Evolutionary conservation across 495 filamentous ascomycete species (phyloP), one percentile per base, ranked within the genome.

Genomic region (Platismatia glauca): DNA sequence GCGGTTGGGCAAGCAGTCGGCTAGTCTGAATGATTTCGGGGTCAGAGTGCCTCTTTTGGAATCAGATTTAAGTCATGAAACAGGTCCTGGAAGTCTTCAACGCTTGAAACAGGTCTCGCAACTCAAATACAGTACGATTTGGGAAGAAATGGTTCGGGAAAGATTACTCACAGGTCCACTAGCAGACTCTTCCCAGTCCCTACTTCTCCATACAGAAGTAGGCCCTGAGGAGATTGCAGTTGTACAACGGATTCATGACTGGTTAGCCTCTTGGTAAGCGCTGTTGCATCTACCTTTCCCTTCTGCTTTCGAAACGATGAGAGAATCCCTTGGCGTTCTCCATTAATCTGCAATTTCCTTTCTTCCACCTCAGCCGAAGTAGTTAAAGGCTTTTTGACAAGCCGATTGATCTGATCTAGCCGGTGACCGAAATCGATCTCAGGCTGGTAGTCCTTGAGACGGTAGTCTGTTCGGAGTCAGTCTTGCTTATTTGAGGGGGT

Each of bases 121-220:
- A n/a, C n/a, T n/a, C n/a, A n/a, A n/a, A n/a, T n/a, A n/a, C n/a
- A n/a, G n/a, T n/a, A n/a, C n/a, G n/a, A n/a, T n/a, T n/a, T n/a
- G n/a, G n/a, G n/a, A n/a, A n/a, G n/a, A n/a, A n/a, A n/a, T n/a
- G n/a, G n/a, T n/a, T n/a, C n/a, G n/a, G n/a, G n/a, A n/a, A n/a
- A n/a, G n/a, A n/a, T n/a, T n/a, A n/a, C n/a, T n/a, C n/a, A n/a
- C n/a, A 89, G 73, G 67, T 89, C 87, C 1, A 87, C 74, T 6
- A 90, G 77, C 81, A 90, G 86, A 12, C 78, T 82, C 70, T 89
- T 89, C 7, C 86, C 85, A 0, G 83, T 87, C 13, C 87, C 86
- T 8, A 90, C 86, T 63, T 88, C 85, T 2, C 87, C 86, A 34
- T 86, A 85, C 5, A 89, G 75, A 53, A 89, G 80, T 13, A 90